A percentile compares a stretch with the other conserved stretches of the same genome.
These are phyloP conservation scores for Verticillium isaacii DNA, from an alignment of 2,329 filamentous ascomycete species.

Conservation along the genomic window DNA sequence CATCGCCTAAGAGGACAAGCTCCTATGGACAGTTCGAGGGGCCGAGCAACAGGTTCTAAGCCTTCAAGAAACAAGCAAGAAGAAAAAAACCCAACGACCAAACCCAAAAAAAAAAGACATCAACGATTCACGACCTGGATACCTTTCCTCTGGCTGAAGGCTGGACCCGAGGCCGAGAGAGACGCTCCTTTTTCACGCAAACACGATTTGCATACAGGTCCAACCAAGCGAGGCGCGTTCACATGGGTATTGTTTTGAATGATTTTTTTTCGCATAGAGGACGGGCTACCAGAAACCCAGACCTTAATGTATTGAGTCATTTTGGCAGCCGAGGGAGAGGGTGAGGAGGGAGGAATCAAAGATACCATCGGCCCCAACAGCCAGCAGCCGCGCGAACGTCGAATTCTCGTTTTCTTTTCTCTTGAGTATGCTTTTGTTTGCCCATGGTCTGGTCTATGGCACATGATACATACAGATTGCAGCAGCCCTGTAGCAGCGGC, in stretches of 20 bases:
- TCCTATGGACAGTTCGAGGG: constrained; percentile 28
- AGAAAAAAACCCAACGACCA: neutral
- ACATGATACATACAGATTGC: neutral
- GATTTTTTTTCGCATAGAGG: neutral
- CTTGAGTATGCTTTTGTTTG: constrained; percentile 4
- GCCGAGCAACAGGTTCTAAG: constrained; percentile 8
- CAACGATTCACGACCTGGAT: neutral
- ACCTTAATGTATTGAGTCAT: neutral
- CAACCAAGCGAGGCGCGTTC: neutral
- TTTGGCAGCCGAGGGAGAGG: neutral
- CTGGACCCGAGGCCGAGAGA: constrained; percentile 14
- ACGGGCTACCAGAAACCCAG: neutral
- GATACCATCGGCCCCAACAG: constrained; percentile 9
- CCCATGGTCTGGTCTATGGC: neutral
- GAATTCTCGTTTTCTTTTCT: constrained; percentile 7
- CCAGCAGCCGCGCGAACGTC: constrained; percentile 4
- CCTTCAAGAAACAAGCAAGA: neutral
- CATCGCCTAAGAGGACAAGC: constrained; percentile 27
- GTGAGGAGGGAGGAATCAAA: constrained; percentile 3
- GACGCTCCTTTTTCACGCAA: constrained; percentile 1
- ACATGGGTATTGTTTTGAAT: neutral
- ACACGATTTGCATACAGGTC: neutral
- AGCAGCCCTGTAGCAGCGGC: neutral
- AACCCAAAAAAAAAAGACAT: neutral
- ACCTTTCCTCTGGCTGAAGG: constrained; percentile 10